Base-by-base conservation (phyloP, 345 rosid species). In the Trapa incisa region DNA sequence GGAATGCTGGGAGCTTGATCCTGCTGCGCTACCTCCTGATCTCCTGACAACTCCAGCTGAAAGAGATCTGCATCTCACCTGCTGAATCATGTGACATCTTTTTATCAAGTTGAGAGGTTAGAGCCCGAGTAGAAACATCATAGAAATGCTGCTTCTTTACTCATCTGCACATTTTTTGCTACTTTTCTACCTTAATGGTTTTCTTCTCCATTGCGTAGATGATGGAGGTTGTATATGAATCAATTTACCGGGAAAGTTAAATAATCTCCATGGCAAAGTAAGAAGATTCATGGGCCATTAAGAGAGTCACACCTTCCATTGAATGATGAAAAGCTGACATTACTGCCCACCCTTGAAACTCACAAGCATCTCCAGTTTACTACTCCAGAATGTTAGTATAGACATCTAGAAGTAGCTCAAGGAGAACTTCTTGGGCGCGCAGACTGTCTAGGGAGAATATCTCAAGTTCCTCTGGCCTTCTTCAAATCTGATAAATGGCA, bases 1-100 rank as follows among this genome's bases (percentile, higher is more conserved):
- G 74, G 89, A 83, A 47, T 83, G 87, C 65, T 93, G 98, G 98
- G 87, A 83, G 76, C 89, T 93, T 42, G 97, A 93, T 76, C 90
- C 86, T 38, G 88, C 85, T 67, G 80, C 96, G 36, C 83, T 93
- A 42, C 88, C 96, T 78, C 71, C 73, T 15, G 72, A 75, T 70
- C 74, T 81, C 76, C 77, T 78, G 38, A 22, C 36, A 68, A 62
- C 47, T 36, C 66, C 56, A 35, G 60, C 45, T 71, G 56, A 5
- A 64, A 65, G 69, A 50, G 65, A 48, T 42, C 13, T 60, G 63
- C 69, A 37, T 22, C 16, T 47, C 14, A 15, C 12, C 3, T 47
- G 16, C 37, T 22, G 36, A 29, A 57, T 29, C 1, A 12, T 29
- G 29, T 11, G 80, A 76, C 54, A 17, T 65, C 54, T 66, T 11